These are phyloP conservation scores for Pichia sp. DNA, from an alignment of 1,139 yeast genomes.

Conservation along the genomic window DNA sequence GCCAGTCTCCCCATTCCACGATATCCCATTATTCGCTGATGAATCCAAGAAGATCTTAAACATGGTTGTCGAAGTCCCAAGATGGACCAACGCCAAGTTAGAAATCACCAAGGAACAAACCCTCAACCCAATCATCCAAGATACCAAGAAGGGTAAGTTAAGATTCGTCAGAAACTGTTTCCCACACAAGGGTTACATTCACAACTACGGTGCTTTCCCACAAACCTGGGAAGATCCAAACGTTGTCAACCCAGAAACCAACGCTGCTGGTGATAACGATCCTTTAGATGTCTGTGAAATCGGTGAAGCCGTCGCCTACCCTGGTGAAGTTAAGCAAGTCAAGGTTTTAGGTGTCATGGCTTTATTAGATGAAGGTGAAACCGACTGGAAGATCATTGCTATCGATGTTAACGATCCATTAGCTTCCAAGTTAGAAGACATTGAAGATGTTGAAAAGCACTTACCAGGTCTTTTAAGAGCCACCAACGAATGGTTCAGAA, in stretches of 20 bases:
- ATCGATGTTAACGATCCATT: constrained; percentile 74
- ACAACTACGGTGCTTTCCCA: constrained; percentile 93
- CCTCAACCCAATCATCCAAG: constrained; percentile 85
- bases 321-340: constrained; percentile 79
- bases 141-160: constrained; percentile 78
- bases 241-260: constrained; percentile 66
- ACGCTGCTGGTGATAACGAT: constrained; percentile 85
- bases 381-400: constrained; percentile 91
- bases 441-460: constrained; percentile 71
- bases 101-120: constrained; percentile 68
- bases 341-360: constrained; percentile 88
- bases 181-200: constrained; percentile 90
- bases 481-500: constrained; percentile 88
- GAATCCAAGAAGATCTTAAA: constrained; percentile 65
- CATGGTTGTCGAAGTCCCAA: constrained; percentile 88
- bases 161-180: constrained; percentile 84
- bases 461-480: constrained; percentile 82
- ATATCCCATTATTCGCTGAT: constrained; percentile 69
- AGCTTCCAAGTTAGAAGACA: constrained; percentile 67
- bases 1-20: constrained; percentile 76
- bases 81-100: constrained; percentile 90
- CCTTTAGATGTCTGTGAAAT: constrained; percentile 91
- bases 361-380: constrained; percentile 86
- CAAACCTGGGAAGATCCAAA: constrained; percentile 96
- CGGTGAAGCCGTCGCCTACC: constrained; percentile 66